Percentiles rank a stretch among this genome's conserved stretches.
Conservation (phyloP, 257 asterid species). For the Fraxinus anomala region DNA sequence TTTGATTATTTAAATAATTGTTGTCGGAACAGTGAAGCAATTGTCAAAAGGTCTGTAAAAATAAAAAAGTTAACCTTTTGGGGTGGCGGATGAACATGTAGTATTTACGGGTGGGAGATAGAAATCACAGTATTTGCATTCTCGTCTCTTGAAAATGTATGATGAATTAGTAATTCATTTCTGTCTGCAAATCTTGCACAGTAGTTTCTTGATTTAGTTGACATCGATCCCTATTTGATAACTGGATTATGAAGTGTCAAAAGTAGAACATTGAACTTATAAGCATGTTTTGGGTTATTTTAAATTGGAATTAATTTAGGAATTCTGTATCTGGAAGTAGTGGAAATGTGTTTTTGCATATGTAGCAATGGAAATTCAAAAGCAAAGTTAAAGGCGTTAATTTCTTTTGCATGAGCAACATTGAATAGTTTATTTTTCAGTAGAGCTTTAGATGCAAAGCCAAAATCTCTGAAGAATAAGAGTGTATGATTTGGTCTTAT, state of each 20-base stretch:
- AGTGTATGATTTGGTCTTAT: neutral
- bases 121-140: no score
- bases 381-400: constrained; percentile 12
- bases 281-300: neutral
- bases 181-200: no score
- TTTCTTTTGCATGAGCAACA: neutral
- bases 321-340: neutral
- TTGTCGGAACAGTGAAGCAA: neutral
- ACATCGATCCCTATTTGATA: neutral
- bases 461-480: neutral
- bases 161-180: no score
- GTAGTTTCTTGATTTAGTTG: no score
- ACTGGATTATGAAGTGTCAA: no score
- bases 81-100: no score
- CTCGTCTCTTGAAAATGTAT: no score
- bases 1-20: no score
- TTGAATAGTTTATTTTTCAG: neutral
- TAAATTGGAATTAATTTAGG: constrained; percentile 1
- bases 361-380: neutral
- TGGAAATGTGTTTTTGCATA: neutral
- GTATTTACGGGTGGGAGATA: no score
- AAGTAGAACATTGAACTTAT: neutral
- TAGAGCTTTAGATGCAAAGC: constrained; percentile 4
- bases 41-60: neutral
- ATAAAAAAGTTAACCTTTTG: no score